phyloP scores from a whole-genome alignment of 441 rosid genomes.

The Croton setiger region DNA sequence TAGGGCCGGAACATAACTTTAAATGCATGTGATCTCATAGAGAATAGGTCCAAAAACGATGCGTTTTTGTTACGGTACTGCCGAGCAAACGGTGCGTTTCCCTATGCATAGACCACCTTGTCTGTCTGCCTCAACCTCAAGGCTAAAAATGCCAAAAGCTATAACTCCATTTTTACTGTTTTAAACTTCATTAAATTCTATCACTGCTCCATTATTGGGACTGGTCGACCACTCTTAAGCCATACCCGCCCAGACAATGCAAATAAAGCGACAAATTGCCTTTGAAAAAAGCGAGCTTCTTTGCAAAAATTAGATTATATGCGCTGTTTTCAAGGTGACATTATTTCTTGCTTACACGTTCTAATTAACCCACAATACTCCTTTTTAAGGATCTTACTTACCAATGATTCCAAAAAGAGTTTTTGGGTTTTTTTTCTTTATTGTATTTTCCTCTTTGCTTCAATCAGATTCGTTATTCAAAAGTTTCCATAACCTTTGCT shows the following conservation, averaged over 20 bases:
- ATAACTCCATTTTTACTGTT: not conserved
- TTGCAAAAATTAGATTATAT: constrained; percentile 1
- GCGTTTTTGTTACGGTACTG: not conserved
- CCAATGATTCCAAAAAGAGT: not conserved
- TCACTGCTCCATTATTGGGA: not conserved
- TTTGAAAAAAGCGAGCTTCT: not conserved
- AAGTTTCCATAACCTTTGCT: constrained; percentile 5
- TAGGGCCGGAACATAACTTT: too few species aligned
- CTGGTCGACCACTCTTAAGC: not conserved
- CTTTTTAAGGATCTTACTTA: constrained; percentile 10
- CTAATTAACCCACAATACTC: constrained; percentile 1
- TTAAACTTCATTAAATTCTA: too few species aligned
- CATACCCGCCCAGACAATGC: not conserved
- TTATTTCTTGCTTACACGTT: constrained; percentile 4
- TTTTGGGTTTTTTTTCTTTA: constrained; percentile 8
- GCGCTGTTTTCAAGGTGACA: not conserved
- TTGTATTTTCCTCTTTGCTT: not conserved
- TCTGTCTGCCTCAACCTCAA: not conserved
- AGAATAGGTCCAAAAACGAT: not conserved
- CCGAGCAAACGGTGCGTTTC: not conserved
- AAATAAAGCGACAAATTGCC: not conserved
- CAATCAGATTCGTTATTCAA: constrained; percentile 20
- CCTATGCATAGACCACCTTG: not conserved
- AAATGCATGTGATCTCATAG: too few species aligned
- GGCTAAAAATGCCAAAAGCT: not conserved